Base-by-base conservation (phyloP, 2,329 filamentous ascomycete genomes). In the Calonectria pteridis region DNA sequence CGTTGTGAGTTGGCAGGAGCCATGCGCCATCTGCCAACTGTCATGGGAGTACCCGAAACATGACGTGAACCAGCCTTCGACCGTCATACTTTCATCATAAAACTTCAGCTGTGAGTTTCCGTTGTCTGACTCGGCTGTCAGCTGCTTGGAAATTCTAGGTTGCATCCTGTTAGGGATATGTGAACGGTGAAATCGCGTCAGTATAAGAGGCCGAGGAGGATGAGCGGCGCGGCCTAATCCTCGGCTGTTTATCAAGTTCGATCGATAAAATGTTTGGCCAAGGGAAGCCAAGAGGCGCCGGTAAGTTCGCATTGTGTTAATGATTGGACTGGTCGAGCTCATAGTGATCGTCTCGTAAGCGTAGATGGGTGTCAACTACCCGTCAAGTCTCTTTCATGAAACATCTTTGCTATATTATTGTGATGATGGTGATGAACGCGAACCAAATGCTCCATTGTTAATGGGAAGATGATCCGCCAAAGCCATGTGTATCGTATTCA, bases 41-140 rank as follows among this genome's bases (percentile, higher is more conserved):
- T 40, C 55, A 62, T 62, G 55, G 55, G 55, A 62, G 55, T 62
- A 62, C 55, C 55, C 55, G 55, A 62, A 62, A 62, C 55, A 40
- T 62, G 55, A 40, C 35, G 55, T 59, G 55, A 59, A 59, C 55
- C 26, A 59, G 55, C 13, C n/a, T 7, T 59, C 23, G 23, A 13
- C 23, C 20, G n/a, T 33, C 29, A 53, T 18, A 33, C 26, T 23
- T 51, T 69, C 28, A 6, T 16, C 9, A 26, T 62, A 37, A 13
- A 10, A 9, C 26, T 20, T 40, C 23, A 40, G 33, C 33, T 62
- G 55, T 23, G 23, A 28, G 37, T 37, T 37, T 29, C 55, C 55
- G 55, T 4, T 26, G n/a, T 26, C 37, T 62, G 55, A 62, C 55
- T 62, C 55, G 33, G 14, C 7, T 62, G 23, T 40, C 23, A 46